phyloP scores from a whole-genome alignment of 2,329 filamentous ascomycete genomes.

The Sporothrix protearum region DNA sequence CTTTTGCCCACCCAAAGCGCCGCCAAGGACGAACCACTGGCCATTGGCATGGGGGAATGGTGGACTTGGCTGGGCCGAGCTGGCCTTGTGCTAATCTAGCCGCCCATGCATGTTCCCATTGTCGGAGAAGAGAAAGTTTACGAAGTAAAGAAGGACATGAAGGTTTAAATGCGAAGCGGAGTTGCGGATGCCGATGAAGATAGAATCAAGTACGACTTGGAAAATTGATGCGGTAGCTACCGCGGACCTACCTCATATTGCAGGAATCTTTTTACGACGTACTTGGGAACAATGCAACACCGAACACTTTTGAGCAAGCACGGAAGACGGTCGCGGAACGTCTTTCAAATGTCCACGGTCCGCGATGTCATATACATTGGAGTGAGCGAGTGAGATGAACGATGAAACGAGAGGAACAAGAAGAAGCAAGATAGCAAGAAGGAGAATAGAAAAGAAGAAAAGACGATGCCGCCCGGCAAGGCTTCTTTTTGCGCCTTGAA shows the following conservation, averaged over 20 bases:
- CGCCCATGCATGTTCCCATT: no score
- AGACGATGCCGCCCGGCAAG: neutral
- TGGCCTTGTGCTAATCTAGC: neutral
- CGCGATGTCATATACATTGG: neutral
- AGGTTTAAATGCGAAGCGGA: neutral
- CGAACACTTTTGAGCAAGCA: no score
- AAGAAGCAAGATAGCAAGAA: neutral
- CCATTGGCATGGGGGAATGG: neutral
- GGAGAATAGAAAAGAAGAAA: neutral
- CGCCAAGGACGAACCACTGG: neutral
- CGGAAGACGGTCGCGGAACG: no score
- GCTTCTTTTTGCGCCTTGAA: neutral
- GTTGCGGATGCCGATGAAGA: neutral
- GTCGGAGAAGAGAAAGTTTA: neutral
- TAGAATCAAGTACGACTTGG: neutral
- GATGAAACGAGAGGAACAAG: no score
- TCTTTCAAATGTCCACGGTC: neutral
- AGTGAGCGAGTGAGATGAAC: neutral
- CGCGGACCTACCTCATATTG: neutral
- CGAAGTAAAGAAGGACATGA: neutral
- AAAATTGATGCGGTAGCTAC: no score
- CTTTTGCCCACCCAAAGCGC: neutral
- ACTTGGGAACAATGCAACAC: no score
- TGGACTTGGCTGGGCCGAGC: neutral
- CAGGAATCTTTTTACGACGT: no score